Evolutionary conservation across 2,329 filamentous ascomycete genomes (phyloP), one percentile per base, ranked within the genome.

Genomic region (Pseudogymnoascus sp.): DNA sequence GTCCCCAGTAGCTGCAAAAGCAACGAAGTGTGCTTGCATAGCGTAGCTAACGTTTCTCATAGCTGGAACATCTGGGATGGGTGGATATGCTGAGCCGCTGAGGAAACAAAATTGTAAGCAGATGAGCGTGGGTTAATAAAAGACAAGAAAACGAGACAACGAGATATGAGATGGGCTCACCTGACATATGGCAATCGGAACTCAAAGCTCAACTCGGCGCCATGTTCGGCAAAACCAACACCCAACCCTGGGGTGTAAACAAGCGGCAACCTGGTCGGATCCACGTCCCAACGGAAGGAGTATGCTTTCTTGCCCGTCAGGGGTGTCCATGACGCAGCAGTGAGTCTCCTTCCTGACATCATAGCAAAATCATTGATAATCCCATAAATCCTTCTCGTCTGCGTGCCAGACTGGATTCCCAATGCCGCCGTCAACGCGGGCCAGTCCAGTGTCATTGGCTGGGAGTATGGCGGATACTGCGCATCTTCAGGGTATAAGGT

Each of bases 31-130:
- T 31, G 43, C 46, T 40, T 64, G 63, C 63, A 64, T 64, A 2
- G 63, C 63, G 40, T 64, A 64, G 61, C 63, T 64, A 21, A 63
- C 63, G 4, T 43, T 64, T 14, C 31, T 38, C 63, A 64, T 64
- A n/a, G 63, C 63, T 14, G 61, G 18, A 6, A 64, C 31, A 21
- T 64, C 38, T 2, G 63, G 61, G 11, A 64, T 28, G 7, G 63
- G 42, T 8, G 63, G 63, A 21, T 64, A 64, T 25, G 63, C 43
- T 4, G 60, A 40, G 36, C 49, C 43, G 11, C 28, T 38, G 25
- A 53, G 25, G 5, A 53, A 31, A 53, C 23, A 53, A 11, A 5
- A 53, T 31, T 11, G n/a, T 53, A 16, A 53, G 46, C n/a, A 31
- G 25, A 28, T 31, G 43, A 4, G 6, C 3, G 14, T 28, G 14